Conservation (phyloP, 768 basidiomycete genomes). For the Kwoniella heveanensis region DNA sequence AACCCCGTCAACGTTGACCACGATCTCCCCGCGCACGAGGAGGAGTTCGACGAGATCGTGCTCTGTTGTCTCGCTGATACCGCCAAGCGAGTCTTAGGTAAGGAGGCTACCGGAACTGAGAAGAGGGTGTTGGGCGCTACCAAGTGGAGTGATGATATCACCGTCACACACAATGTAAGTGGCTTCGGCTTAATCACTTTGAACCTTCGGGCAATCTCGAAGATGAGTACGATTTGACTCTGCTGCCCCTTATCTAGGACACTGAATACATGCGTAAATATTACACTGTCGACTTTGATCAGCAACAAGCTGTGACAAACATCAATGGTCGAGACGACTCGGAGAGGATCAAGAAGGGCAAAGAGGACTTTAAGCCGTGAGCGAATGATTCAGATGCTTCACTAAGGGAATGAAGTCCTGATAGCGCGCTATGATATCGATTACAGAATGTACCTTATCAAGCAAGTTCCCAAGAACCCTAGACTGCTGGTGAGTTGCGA, state of each 20-base stretch:
- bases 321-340: slow-evolving; percentile 56
- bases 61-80: slow-evolving; percentile 60
- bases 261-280: slow-evolving; percentile 57
- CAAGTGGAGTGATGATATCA: slow-evolving; percentile 60
- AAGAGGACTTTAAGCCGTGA: slow-evolving; percentile 56
- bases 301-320: slow-evolving; percentile 43
- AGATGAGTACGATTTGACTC: slow-evolving; percentile 2
- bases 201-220: no score
- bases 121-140: slow-evolving; percentile 59
- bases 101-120: slow-evolving; percentile 58
- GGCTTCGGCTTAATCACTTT: no score
- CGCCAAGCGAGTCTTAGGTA: slow-evolving; percentile 58
- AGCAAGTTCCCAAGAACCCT: slow-evolving; percentile 52
- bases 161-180: slow-evolving; percentile 60
- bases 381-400: no score
- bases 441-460: slow-evolving; percentile 58
- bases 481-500: slow-evolving; percentile 43
- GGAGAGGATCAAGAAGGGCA: slow-evolving; percentile 47
- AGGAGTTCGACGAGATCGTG: slow-evolving; percentile 60
- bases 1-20: slow-evolving; percentile 55
- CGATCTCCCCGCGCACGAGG: slow-evolving; percentile 53
- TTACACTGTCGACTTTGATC: slow-evolving; percentile 55
- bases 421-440: no score
- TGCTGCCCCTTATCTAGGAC: slow-evolving; percentile 49
- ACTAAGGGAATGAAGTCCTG: no score